Percentiles rank a stretch among this genome's conserved stretches.
These are phyloP conservation scores for Aspergillus versicolor DNA, from an alignment of 2,329 filamentous ascomycete genomes.

Conservation along the genomic window DNA sequence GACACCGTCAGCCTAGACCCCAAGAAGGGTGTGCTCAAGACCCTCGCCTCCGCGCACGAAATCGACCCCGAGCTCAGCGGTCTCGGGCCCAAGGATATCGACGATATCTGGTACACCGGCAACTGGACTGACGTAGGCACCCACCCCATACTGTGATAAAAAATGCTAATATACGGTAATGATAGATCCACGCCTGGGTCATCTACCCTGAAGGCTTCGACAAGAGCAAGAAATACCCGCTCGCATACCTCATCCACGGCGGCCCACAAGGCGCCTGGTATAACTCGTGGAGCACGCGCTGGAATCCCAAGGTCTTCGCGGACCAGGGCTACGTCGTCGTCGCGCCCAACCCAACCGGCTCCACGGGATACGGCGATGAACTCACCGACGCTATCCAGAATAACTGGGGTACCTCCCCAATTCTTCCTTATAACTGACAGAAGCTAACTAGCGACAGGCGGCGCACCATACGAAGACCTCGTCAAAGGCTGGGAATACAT, in stretches of 20 bases:
- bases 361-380: constrained; percentile 76
- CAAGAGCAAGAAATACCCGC: constrained; percentile 69
- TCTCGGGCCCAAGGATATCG: constrained; percentile 34
- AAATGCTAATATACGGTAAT: too few species aligned
- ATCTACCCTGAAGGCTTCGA: constrained; percentile 60
- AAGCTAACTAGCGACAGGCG: constrained; percentile 18
- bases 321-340: constrained; percentile 86
- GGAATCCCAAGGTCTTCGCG: constrained; percentile 83
- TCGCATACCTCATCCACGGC: constrained; percentile 78
- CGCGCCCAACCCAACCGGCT: constrained; percentile 78
- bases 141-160: too few species aligned
- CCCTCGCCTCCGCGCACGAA: constrained; percentile 38
- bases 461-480: constrained; percentile 73
- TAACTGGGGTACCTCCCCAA: constrained; percentile 65
- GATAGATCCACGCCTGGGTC: constrained; percentile 40
- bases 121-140: constrained; percentile 34
- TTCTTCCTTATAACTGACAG: too few species aligned
- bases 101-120: constrained; percentile 39
- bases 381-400: constrained; percentile 73
- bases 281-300: constrained; percentile 76
- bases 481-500: constrained; percentile 76
- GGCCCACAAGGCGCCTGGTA: constrained; percentile 76
- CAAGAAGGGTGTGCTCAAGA: constrained; percentile 23
- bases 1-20: constrained; percentile 32
- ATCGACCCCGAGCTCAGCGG: constrained; percentile 40